Conservation (phyloP, 2,329 filamentous ascomycete species). For the Aspergillus puulaauensis region DNA sequence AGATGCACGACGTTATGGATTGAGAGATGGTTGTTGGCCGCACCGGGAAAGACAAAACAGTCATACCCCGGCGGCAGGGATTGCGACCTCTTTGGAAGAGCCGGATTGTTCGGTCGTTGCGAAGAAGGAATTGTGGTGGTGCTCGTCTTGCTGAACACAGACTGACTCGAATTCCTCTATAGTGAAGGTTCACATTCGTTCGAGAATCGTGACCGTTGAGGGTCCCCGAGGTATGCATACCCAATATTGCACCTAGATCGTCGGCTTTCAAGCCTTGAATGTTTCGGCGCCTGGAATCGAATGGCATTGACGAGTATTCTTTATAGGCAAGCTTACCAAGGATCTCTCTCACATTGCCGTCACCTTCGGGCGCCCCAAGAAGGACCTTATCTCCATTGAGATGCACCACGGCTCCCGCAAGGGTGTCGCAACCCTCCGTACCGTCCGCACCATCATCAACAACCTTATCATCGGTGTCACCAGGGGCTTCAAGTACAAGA, state of each 20-base stretch:
- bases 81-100: neutral
- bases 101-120: slow-evolving; percentile 1
- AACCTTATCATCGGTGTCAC: slow-evolving; percentile 98
- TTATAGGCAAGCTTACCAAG: slow-evolving; percentile 86
- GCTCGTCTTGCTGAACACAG: slow-evolving; percentile 4
- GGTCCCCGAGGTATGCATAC: slow-evolving; percentile 75
- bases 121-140: neutral
- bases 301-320: slow-evolving; percentile 10
- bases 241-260: neutral
- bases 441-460: slow-evolving; percentile 96
- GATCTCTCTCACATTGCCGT: slow-evolving; percentile 95
- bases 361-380: slow-evolving; percentile 86
- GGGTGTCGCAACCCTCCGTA: slow-evolving; percentile 96
- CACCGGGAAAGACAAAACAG: neutral
- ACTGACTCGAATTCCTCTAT: slow-evolving; percentile 37
- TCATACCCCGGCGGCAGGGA: slow-evolving; percentile 3
- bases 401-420: slow-evolving; percentile 98
- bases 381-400: slow-evolving; percentile 89
- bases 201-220: slow-evolving; percentile 93
- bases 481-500: slow-evolving; percentile 99
- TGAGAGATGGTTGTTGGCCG: neutral
- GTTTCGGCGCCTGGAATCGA: neutral
- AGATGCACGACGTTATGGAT: slow-evolving; percentile 2
- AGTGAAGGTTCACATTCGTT: slow-evolving; percentile 99
- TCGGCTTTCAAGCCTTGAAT: neutral